Evolutionary conservation across 225 moss, liverwort and hornwort genomes (phyloP).

Genomic region (Asterella californica): DNA sequence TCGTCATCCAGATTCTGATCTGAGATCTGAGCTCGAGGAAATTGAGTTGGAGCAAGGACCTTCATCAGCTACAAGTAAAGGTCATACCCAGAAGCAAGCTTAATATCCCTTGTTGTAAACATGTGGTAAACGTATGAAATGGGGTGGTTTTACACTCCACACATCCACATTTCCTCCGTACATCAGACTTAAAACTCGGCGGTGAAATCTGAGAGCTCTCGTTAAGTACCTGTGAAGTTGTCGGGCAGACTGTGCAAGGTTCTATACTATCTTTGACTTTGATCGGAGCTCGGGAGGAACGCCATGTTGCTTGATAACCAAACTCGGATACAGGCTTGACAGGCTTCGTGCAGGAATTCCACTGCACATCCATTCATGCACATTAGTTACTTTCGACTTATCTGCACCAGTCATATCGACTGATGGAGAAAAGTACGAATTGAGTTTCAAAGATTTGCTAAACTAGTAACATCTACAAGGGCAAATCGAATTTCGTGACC

Average conservation of each 20-base stretch:
- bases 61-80: neutral
- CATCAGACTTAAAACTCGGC: neutral
- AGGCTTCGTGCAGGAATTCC: constrained; percentile 30
- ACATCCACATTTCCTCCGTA: neutral
- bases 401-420: neutral
- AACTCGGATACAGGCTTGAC: constrained; percentile 32
- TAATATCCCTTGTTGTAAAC: neutral
- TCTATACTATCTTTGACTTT: constrained; percentile 45
- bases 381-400: neutral
- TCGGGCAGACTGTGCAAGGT: constrained; percentile 37
- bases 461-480: neutral
- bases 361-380: constrained; percentile 13
- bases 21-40: neutral
- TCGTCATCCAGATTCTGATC: neutral
- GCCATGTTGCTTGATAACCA: constrained; percentile 45
- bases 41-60: neutral
- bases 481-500: neutral
- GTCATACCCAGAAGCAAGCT: neutral
- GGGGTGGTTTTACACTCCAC: neutral
- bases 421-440: neutral
- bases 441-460: neutral
- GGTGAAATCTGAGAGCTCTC: neutral
- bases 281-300: constrained; percentile 33
- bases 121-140: neutral
- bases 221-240: constrained; percentile 26